Conservation (phyloP, 192 early-diverging fungal genomes). For the Rhizoclosmatium globosum region DNA sequence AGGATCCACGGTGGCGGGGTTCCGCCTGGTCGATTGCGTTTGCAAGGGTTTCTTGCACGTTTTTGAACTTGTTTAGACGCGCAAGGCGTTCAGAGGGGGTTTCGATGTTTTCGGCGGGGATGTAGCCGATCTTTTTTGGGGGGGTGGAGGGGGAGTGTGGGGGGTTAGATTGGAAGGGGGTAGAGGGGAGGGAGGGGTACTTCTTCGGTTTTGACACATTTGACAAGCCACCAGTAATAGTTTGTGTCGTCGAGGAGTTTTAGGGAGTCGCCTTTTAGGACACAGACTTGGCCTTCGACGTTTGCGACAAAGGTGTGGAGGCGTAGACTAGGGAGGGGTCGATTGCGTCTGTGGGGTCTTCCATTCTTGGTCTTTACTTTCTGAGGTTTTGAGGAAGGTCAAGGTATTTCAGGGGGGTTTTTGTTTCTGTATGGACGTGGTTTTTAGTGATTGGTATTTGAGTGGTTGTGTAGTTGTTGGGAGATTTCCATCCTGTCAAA, state of each 20-base stretch:
- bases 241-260: constrained; percentile 85
- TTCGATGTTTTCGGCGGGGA: constrained; percentile 90
- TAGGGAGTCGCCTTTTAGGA: constrained; percentile 79
- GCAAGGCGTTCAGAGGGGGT: constrained; percentile 83
- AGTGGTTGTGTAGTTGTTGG: no score
- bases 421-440: no score
- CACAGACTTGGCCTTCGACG: constrained; percentile 85
- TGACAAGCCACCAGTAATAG: constrained; percentile 80
- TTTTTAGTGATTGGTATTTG: no score
- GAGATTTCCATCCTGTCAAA: no score
- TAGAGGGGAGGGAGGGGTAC: constrained; percentile 35
- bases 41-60: constrained; percentile 59
- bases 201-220: constrained; percentile 70
- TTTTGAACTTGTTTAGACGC: constrained; percentile 76
- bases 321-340: constrained; percentile 84
- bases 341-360: constrained; percentile 54
- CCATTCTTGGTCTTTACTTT: background rate
- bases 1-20: constrained; percentile 31
- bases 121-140: constrained; percentile 76
- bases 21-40: constrained; percentile 15
- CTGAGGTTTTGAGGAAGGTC: no score
- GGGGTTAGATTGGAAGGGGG: background rate
- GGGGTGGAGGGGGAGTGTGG: background rate
- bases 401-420: no score
- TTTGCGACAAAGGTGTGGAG: constrained; percentile 86